Evolutionary conservation across 2,329 filamentous ascomycete genomes (phyloP), one percentile per base, ranked within the genome.

Genomic region (Penicillium sp.): DNA sequence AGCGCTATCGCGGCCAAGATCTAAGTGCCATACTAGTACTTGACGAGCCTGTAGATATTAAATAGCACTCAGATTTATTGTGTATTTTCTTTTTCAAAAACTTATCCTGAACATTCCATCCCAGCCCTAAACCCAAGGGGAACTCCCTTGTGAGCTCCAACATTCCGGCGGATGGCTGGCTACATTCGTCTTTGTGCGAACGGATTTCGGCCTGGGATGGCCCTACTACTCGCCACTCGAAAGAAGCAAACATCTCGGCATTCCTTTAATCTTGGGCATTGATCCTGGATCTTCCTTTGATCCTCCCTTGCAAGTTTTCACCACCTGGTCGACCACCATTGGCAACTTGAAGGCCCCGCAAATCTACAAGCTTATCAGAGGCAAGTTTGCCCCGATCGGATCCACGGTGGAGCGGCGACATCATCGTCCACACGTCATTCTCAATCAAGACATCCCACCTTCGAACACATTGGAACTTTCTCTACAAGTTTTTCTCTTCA

Each of bases 1-100:
- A 74, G 69, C 48, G 66, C 67, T 3, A 60, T 76, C 47, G 63
- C 62, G 24, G 68, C 75, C 18, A 77, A 73, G 61, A 50, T 78
- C 51, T 78, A 68, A 63, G 26, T 17, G 34, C 26, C 4, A 41
- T 30, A 36, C 32, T 8, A 5, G 10, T n/a, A 42, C 8, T 40
- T 26, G 20, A 13, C n/a, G 20, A 8, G 17, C 21, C 32, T 50
- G 50, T 50, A 47, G 32, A 50, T 46, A 47, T 39, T 40, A 33
- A 37, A 34, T 27, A 7, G 21, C 24, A 15, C 23, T 17, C 13
- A 29, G 10, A 26, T 46, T 51, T 9, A 40, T 18, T 33, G 42
- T 45, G 18, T n/a, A 15, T 29, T 32, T 39, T 50, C 21, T 18
- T 29, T n/a, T 29, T 20, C 24, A 27, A 13, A 20, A 21, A 13